Evolutionary conservation across 805 yeast genomes (phyloP).

Genomic region (Saccharomyces jurei): DNA sequence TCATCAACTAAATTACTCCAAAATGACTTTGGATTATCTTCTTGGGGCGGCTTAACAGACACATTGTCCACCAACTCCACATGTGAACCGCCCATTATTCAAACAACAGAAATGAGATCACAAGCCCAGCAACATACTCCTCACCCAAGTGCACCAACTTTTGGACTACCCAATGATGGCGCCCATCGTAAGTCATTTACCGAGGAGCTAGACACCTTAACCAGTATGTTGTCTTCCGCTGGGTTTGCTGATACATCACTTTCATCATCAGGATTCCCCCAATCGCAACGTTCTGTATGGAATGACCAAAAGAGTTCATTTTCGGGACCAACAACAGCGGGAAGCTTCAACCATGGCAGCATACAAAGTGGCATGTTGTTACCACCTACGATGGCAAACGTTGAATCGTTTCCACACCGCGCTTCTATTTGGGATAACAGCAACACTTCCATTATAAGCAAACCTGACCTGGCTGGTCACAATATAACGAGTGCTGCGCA

Average conservation of each 20-base stretch:
- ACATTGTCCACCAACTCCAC: slow-evolving; percentile 1
- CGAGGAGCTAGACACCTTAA: slow-evolving; percentile 22
- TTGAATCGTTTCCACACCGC: slow-evolving; percentile 2
- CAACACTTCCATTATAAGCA: neutral
- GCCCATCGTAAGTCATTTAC: slow-evolving; percentile 14
- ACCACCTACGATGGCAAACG: neutral
- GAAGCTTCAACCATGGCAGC: neutral
- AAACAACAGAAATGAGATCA: slow-evolving; percentile 1
- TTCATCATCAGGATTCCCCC: slow-evolving; percentile 3
- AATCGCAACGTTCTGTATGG: slow-evolving; percentile 13
- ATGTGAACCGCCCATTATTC: neutral
- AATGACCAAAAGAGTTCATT: slow-evolving; percentile 6
- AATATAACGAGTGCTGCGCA: neutral
- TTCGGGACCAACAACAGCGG: neutral
- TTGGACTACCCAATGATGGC: slow-evolving; percentile 5
- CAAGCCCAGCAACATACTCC: neutral
- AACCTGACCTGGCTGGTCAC: neutral
- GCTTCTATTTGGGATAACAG: slow-evolving; percentile 26
- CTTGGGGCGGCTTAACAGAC: slow-evolving; percentile 2
- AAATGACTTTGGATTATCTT: neutral
- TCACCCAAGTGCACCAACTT: slow-evolving; percentile 3
- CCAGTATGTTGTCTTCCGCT: slow-evolving; percentile 22
- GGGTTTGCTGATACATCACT: slow-evolving; percentile 12
- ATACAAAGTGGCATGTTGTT: neutral
- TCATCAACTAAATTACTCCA: neutral